These are phyloP conservation scores for Umbellularia californica DNA, from an alignment of 164 flowering plant genomes.

Conservation along the genomic window DNA sequence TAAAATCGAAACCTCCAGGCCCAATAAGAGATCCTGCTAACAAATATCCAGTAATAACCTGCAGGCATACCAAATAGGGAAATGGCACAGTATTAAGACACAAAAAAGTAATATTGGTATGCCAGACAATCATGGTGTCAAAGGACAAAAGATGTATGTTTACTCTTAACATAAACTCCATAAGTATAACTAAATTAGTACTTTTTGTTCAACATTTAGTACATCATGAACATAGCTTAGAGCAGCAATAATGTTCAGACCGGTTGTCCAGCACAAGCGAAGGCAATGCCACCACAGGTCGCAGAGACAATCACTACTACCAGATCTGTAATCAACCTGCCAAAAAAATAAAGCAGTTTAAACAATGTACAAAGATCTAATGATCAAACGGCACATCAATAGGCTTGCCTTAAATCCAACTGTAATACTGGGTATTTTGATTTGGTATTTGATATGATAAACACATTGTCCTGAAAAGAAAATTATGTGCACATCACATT, in stretches of 20 bases:
- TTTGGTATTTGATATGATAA: constrained; percentile 83
- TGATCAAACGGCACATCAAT: background rate
- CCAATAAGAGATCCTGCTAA: constrained; percentile 96
- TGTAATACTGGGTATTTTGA: constrained; percentile 88
- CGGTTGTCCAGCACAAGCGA: constrained; percentile 98
- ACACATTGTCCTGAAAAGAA: constrained; percentile 79
- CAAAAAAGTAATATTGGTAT: background rate
- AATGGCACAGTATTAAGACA: background rate
- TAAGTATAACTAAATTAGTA: constrained; percentile 2
- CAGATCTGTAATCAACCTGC: constrained; percentile 87
- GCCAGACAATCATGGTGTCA: background rate
- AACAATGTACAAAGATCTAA: constrained; percentile 10
- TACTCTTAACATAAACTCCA: background rate
- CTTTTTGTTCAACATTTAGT: constrained; percentile 10
- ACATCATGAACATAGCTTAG: constrained; percentile 14
- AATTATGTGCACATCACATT: background rate
- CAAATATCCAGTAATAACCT: constrained; percentile 97
- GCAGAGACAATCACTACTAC: constrained; percentile 95
- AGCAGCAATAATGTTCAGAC: constrained; percentile 32
- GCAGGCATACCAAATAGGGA: constrained; percentile 16
- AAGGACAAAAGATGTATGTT: background rate
- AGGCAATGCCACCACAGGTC: constrained; percentile 96
- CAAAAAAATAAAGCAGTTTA: background rate
- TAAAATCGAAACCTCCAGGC: constrained; percentile 89
- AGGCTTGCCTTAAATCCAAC: constrained; percentile 65